Percentiles rank a stretch among this genome's conserved stretches.
phyloP scores from a whole-genome alignment of 345 rosid species.

The Tarenaya hassleriana region DNA sequence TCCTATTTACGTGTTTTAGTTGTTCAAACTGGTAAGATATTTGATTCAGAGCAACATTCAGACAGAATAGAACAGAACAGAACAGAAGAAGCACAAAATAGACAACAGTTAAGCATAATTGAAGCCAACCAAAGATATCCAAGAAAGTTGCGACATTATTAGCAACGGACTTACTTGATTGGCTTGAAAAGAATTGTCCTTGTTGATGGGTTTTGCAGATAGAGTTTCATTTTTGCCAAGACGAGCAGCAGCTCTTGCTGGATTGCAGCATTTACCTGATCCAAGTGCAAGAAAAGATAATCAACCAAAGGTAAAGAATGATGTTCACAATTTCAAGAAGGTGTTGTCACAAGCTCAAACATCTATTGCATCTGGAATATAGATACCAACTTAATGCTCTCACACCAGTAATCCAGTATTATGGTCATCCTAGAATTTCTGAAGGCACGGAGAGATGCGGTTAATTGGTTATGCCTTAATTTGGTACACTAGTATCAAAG shows the following conservation, averaged over 20 bases:
- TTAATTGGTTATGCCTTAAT: conserved; percentile 5
- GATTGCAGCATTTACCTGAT: conserved; percentile 69
- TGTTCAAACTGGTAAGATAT: conserved; percentile 12
- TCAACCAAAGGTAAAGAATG: background rate
- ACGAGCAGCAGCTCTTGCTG: conserved; percentile 65
- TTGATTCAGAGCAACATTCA: conserved; percentile 1
- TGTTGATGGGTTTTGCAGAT: conserved; percentile 80
- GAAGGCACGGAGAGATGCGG: background rate
- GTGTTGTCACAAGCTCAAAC: background rate
- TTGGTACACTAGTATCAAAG: conserved; percentile 1
- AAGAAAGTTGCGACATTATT: background rate
- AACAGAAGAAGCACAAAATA: background rate
- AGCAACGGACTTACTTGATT: conserved; percentile 54
- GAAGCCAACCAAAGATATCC: conserved; percentile 9
- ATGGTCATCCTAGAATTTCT: background rate
- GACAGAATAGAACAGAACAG: background rate
- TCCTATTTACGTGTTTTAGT: background rate
- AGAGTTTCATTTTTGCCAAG: conserved; percentile 84
- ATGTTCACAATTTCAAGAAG: background rate
- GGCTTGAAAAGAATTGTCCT: conserved; percentile 88
- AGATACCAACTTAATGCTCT: too few relatives aligned
- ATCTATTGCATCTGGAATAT: too few relatives aligned
- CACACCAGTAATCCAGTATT: too few relatives aligned
- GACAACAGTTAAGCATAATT: too few relatives aligned
- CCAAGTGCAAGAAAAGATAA: conserved; percentile 12